Base-by-base conservation (phyloP, 257 asterid species). In the Craterostigma plantagineum region DNA sequence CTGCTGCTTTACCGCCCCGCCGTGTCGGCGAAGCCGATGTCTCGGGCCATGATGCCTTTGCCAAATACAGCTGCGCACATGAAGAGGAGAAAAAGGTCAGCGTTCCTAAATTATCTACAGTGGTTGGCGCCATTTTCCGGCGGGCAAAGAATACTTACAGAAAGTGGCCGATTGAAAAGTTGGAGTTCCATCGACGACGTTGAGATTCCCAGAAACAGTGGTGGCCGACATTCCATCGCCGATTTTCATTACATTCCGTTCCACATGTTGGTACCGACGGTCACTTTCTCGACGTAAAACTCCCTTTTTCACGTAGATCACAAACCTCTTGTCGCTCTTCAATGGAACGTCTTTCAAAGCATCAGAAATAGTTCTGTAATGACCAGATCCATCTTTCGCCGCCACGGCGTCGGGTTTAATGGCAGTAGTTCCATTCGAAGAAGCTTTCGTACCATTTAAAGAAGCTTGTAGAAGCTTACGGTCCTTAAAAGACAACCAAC, bases 1-100 rank as follows among this genome's bases (percentile, higher is more conserved):
- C 7, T 71, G 80, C 59, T 71, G 80, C 65, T 67, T 71, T 14
- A 9, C 50, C 2, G 80, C 17, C 3, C 80, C 80, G 80, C 80
- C 9, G 67, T 64, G 70, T 71, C 67, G 35, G 48, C 57, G 67
- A 71, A 67, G 7, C 59, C 76, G 61, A 71, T 67, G 77, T 85
- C 96, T 0, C 91, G 79, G 2, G 73, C 94, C 1, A 77, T 57
- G 63, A 85, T 80, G 33, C 96, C 92, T 50, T 61, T 50, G 4
- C 68, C 75, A 0, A 56, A 42, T 34, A 64, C 80, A 7, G 68
- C 80, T 70, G 16, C 40, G 8, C 11, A 36, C 11, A 36, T 2
- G 8, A 36, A 2, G 3, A 23, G 30, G 30, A 6, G 30, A 23
- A 23, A 23, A 23, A n/a, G n/a, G n/a, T n/a, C n/a, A n/a, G n/a